These are phyloP conservation scores for Fusarium illudens DNA, from an alignment of 2,329 filamentous ascomycete genomes.

Conservation along the genomic window DNA sequence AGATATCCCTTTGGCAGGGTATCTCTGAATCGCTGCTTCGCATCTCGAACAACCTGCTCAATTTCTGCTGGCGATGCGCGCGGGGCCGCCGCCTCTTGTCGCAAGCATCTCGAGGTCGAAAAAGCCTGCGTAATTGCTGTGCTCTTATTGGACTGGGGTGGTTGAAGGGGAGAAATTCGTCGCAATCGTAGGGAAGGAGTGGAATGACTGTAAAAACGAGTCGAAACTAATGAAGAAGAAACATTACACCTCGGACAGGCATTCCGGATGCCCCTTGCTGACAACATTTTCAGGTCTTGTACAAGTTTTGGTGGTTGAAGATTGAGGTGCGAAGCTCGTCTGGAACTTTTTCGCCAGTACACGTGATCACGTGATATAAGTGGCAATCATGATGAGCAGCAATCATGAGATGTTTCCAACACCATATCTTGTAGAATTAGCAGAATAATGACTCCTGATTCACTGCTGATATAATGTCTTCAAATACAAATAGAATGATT, in stretches of 20 bases:
- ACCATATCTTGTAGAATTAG: not conserved
- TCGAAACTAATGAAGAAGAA: slow-evolving; percentile 20
- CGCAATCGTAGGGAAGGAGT: slow-evolving; percentile 28
- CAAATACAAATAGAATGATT: not conserved
- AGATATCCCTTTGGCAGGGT: slow-evolving; percentile 77
- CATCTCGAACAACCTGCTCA: slow-evolving; percentile 73
- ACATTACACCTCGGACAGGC: slow-evolving; percentile 44
- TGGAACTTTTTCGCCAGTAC: slow-evolving; percentile 38
- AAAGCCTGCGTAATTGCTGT: slow-evolving; percentile 42
- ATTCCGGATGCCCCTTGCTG: slow-evolving; percentile 46
- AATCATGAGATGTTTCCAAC: too few relatives aligned
- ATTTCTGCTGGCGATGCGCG: slow-evolving; percentile 49
- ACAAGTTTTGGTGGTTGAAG: slow-evolving; percentile 21
- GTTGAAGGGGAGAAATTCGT: slow-evolving; percentile 23
- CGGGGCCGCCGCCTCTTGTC: slow-evolving; percentile 27
- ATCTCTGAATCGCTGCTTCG: slow-evolving; percentile 79
- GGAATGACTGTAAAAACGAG: slow-evolving; percentile 17
- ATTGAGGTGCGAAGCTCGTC: slow-evolving; percentile 13
- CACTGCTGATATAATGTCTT: not conserved
- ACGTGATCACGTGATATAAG: slow-evolving; percentile 44
- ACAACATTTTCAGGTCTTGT: slow-evolving; percentile 46
- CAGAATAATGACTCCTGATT: not conserved
- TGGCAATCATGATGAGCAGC: slow-evolving; percentile 6
- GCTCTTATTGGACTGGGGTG: slow-evolving; percentile 39
- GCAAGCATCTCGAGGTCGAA: slow-evolving; percentile 41